These are phyloP conservation scores for Cryptosporidium sp. DNA, from an alignment of 169 alveolate genomes.

Conservation along the genomic window DNA sequence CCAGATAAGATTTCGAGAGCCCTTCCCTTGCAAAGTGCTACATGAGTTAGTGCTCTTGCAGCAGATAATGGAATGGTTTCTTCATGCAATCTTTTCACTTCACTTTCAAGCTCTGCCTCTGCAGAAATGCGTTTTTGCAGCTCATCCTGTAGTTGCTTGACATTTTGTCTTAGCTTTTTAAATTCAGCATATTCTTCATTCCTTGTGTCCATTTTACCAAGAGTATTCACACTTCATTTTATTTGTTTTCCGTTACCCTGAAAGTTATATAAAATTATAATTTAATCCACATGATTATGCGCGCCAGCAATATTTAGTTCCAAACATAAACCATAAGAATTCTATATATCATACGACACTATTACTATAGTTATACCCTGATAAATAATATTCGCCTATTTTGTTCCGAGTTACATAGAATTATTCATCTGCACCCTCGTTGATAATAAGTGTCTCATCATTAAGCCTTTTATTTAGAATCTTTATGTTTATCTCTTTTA, in stretches of 20 bases:
- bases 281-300: slow-evolving; percentile 31
- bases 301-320: slow-evolving; percentile 36
- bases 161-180: slow-evolving; percentile 56
- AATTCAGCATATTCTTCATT: slow-evolving; percentile 61
- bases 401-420: not conserved
- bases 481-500: not conserved
- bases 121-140: slow-evolving; percentile 64
- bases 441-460: not conserved
- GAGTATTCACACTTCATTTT: slow-evolving; percentile 2
- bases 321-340: not conserved
- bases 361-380: not conserved
- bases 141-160: slow-evolving; percentile 72
- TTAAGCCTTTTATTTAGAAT: not conserved
- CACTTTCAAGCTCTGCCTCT: slow-evolving; percentile 65
- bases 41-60: slow-evolving; percentile 73
- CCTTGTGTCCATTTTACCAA: slow-evolving; percentile 61
- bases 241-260: slow-evolving; percentile 17
- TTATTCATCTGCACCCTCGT: not conserved
- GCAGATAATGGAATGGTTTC: slow-evolving; percentile 74
- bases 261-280: slow-evolving; percentile 11
- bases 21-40: slow-evolving; percentile 76
- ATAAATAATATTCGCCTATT: no score
- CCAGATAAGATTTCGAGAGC: slow-evolving; percentile 74
- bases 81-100: slow-evolving; percentile 68
- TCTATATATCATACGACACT: not conserved